Conservation (phyloP, 495 filamentous ascomycete species). For the Parmelia sp. region DNA sequence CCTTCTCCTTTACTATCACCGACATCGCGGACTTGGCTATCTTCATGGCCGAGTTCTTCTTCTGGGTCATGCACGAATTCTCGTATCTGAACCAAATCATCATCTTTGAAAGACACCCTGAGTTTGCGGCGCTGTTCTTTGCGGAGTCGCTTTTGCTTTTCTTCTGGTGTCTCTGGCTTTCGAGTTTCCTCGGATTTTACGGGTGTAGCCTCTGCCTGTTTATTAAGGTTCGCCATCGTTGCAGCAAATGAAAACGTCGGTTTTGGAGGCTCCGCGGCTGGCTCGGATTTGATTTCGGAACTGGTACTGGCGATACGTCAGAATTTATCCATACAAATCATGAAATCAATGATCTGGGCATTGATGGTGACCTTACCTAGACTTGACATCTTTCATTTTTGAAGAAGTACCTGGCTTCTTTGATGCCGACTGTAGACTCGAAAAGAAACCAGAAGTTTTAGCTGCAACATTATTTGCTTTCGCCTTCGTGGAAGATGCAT, state of each 20-base stretch:
- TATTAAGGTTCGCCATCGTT: constrained; percentile 59
- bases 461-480: constrained; percentile 47
- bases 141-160: constrained; percentile 64
- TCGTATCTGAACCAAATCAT: constrained; percentile 62
- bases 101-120: constrained; percentile 66
- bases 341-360: background rate
- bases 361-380: constrained; percentile 15
- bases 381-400: constrained; percentile 26
- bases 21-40: constrained; percentile 59
- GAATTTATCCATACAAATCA: constrained; percentile 6
- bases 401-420: constrained; percentile 54
- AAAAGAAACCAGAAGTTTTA: constrained; percentile 54
- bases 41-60: constrained; percentile 67
- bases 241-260: constrained; percentile 50
- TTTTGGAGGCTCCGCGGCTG: constrained; percentile 34
- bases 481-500: constrained; percentile 35
- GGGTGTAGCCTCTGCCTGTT: constrained; percentile 53
- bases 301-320: constrained; percentile 29
- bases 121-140: constrained; percentile 72
- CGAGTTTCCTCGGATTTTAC: constrained; percentile 47
- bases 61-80: constrained; percentile 75
- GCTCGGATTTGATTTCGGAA: constrained; percentile 37
- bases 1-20: constrained; percentile 71
- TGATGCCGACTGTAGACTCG: constrained; percentile 51
- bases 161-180: constrained; percentile 68